Evolutionary conservation across 2,329 filamentous ascomycete genomes (phyloP).

Genomic region (Amesomyces nigricolor): DNA sequence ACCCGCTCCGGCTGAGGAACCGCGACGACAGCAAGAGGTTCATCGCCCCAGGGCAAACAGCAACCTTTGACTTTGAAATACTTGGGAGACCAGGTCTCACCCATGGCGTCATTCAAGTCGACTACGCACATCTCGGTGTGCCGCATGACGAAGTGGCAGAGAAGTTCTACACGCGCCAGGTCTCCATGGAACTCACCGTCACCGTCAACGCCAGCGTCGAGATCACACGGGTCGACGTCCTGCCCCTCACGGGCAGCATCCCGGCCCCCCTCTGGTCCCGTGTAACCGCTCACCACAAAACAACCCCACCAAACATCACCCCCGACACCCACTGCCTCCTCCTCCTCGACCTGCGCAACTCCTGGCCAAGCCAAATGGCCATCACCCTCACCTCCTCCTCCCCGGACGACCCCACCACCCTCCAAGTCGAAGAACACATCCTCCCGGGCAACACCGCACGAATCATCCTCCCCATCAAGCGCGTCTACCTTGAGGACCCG

Average conservation of each 20-base stretch:
- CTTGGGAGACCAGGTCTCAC: conserved; percentile 81
- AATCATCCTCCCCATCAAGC: conserved; percentile 68
- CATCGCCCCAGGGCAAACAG: conserved; percentile 62
- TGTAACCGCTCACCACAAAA: conserved; percentile 30
- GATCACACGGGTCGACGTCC: conserved; percentile 69
- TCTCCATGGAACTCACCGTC: conserved; percentile 73
- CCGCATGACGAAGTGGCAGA: conserved; percentile 61
- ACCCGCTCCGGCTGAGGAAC: conserved; percentile 55
- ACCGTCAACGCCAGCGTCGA: conserved; percentile 92
- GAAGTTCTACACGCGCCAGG: conserved; percentile 76
- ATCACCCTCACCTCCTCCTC: conserved; percentile 53
- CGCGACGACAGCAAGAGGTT: conserved; percentile 48
- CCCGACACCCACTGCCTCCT: conserved; percentile 68
- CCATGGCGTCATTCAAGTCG: conserved; percentile 71
- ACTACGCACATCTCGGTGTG: conserved; percentile 77
- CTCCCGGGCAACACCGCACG: conserved; percentile 66
- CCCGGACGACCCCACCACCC: conserved; percentile 32
- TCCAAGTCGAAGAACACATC: conserved; percentile 50
- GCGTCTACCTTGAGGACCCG: conserved; percentile 70
- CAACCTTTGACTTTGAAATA: conserved; percentile 76
- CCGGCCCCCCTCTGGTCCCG: conserved; percentile 55
- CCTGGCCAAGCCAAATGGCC: conserved; percentile 75
- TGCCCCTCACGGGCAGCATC: conserved; percentile 65
- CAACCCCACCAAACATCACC: conserved; percentile 34
- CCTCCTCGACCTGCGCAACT: conserved; percentile 78